phyloP scores from a whole-genome alignment of 257 asterid species.

The Solanum ossicruentum region DNA sequence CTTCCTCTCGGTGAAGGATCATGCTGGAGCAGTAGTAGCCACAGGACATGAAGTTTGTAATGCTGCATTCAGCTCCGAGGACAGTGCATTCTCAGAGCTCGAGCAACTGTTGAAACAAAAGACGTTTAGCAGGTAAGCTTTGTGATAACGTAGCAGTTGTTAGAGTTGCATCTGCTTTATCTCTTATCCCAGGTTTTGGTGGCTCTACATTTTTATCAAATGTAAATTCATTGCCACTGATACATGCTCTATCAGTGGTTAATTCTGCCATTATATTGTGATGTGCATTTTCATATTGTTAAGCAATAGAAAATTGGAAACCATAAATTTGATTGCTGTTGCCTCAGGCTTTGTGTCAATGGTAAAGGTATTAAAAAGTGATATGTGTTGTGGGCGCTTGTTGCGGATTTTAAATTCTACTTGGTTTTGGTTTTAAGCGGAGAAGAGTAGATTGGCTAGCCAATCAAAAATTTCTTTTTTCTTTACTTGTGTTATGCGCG shows the following conservation, averaged over 20 bases:
- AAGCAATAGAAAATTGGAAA: background rate
- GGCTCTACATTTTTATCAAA: background rate
- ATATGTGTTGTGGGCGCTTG: background rate
- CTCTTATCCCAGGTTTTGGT: background rate
- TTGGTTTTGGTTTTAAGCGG: background rate
- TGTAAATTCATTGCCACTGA: background rate
- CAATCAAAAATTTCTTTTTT: background rate
- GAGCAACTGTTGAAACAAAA: constrained; percentile 5
- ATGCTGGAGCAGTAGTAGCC: background rate
- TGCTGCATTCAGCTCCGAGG: background rate
- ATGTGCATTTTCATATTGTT: background rate
- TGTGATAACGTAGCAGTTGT: background rate
- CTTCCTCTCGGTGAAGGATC: background rate
- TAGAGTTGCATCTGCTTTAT: background rate
- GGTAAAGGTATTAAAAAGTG: background rate
- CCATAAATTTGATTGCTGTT: background rate
- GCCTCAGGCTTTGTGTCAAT: background rate
- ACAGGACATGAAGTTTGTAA: background rate
- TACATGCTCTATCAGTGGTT: background rate
- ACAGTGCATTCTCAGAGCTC: constrained; percentile 5
- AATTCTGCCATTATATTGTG: background rate
- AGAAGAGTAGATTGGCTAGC: background rate
- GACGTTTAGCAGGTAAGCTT: constrained; percentile 4
- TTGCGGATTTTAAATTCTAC: background rate
- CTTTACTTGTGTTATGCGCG: background rate